Evolutionary conservation across 345 rosid species (phyloP).

Genomic region (Gossypium sturtianum): DNA sequence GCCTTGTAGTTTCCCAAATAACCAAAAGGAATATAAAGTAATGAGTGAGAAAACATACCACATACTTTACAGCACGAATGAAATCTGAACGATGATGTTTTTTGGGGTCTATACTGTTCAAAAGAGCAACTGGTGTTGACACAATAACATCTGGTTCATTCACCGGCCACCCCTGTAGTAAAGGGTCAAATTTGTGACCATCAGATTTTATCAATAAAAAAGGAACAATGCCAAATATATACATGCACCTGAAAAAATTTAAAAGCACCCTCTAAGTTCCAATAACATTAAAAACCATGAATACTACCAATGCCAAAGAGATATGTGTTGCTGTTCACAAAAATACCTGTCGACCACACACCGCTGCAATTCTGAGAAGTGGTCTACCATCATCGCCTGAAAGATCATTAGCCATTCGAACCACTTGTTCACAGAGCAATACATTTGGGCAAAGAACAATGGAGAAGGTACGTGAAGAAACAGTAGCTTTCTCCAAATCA

Average conservation of each 20-base stretch:
- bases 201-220: constrained; percentile 6
- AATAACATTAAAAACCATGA: neutral
- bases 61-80: constrained; percentile 63
- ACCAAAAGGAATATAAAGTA: neutral
- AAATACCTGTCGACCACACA: constrained; percentile 76
- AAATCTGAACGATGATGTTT: constrained; percentile 44
- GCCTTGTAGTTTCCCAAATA: neutral
- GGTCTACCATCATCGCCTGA: constrained; percentile 59
- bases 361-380: constrained; percentile 54
- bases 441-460: constrained; percentile 92
- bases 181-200: constrained; percentile 15
- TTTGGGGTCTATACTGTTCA: constrained; percentile 69
- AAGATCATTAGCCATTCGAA: constrained; percentile 73
- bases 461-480: constrained; percentile 25
- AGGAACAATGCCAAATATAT: neutral
- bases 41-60: constrained; percentile 41
- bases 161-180: constrained; percentile 89
- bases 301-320: neutral
- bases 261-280: neutral
- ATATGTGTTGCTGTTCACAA: neutral
- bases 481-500: constrained; percentile 9
- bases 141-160: constrained; percentile 65
- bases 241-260: neutral
- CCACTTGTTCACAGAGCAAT: constrained; percentile 86
- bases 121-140: constrained; percentile 83